phyloP scores from a whole-genome alignment of 208 protist genomes.

The Wallacemonas sp. region DNA sequence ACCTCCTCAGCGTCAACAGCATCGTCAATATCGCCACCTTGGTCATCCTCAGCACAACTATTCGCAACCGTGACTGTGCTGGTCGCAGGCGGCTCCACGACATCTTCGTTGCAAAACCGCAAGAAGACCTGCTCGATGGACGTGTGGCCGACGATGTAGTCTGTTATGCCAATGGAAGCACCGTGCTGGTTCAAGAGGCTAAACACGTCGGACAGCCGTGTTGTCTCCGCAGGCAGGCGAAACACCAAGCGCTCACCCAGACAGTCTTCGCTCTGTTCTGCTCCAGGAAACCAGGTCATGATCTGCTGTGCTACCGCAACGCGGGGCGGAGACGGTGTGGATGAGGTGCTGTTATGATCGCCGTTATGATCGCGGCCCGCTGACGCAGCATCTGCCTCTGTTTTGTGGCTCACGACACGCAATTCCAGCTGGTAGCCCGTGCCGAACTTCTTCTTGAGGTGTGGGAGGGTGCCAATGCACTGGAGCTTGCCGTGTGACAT shows the following conservation, averaged over 20 bases:
- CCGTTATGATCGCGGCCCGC: background rate
- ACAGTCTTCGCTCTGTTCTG: conserved; percentile 57
- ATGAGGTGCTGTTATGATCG: background rate
- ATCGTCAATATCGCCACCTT: too few relatives aligned
- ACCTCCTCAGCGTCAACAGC: too few relatives aligned
- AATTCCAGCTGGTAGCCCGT: conserved; percentile 66
- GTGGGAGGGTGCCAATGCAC: conserved; percentile 79
- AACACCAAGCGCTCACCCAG: conserved; percentile 24
- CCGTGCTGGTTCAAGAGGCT: conserved; percentile 13
- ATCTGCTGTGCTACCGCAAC: background rate
- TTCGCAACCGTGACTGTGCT: too few relatives aligned
- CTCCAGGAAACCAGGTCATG: conserved; percentile 42
- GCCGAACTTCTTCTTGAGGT: conserved; percentile 85
- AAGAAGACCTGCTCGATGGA: conserved; percentile 78
- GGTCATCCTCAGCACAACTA: too few relatives aligned
- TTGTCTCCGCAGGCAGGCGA: conserved; percentile 1
- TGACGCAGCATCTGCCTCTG: background rate
- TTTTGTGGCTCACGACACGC: conserved; percentile 21
- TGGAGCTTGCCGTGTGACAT: conserved; percentile 87
- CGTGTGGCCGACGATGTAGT: conserved; percentile 75
- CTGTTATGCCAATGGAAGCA: conserved; percentile 36
- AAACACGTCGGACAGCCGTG: background rate
- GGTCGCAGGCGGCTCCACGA: background rate
- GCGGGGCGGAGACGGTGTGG: conserved; percentile 7
- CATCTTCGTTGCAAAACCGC: conserved; percentile 35